Base-by-base conservation (phyloP, 805 yeast genomes). In the Myxozyma nipponensis region DNA sequence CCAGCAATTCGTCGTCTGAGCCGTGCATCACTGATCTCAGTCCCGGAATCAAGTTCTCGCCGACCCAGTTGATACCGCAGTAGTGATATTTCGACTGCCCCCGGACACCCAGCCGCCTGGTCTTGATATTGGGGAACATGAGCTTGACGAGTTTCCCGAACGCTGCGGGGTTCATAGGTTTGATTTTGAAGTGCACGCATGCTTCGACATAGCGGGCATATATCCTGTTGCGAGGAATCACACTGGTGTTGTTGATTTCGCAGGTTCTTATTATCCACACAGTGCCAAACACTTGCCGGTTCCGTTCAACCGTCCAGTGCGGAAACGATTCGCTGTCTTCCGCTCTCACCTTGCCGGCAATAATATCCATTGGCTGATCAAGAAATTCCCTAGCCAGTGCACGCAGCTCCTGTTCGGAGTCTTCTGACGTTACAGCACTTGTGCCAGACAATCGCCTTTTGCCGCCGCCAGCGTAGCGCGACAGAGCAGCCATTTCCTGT, bases 81-180 rank as follows among this genome's bases (percentile, higher is more conserved):
- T 86, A 88, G 65, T 87, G 95, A 66, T 89, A 89, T 63, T 84
- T 84, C 19, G 91, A 81, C 62, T 83, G 84, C 1, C 90, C 90
- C 44, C 95, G 73, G 65, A 82, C 79, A 1, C 96, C 96, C 46
- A 88, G 71, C 47, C 96, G 74, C 56, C 95, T 76, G 0, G 93
- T 84, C 26, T 81, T 79, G 54, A 86, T 71, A 47, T 72, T 71
- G 0, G 95, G 93, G 60, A 77, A 84, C 3, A 79, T 67, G 3
- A 82, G 70, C 50, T 82, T 73, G 18, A 86, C 86, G 39, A 84
- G 69, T 61, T 83, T 85, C 3, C 95, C 95, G 62, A 87, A 78
- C 2, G 86, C 79, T 1, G 95, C 91, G 25, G 87, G 89, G 34
- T 83, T 78, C 48, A 85, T 68, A 1, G 95, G 72, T 47, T 77